These are phyloP conservation scores for Aquanectria penicillioides DNA, from an alignment of 2,329 filamentous ascomycete species.

Conservation along the genomic window DNA sequence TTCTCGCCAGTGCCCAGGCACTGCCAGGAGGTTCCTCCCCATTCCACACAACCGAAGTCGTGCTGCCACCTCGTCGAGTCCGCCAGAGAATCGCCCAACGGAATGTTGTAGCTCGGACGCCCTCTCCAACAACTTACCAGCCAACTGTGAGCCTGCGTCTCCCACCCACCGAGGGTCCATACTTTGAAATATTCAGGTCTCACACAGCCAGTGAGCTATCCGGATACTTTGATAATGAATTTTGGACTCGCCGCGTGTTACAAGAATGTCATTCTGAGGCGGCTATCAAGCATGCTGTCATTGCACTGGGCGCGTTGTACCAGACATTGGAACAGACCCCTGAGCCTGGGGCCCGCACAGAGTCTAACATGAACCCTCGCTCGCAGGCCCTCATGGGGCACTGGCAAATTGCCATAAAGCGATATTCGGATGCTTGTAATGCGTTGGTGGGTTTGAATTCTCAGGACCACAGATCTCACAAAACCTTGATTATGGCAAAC, in stretches of 20 bases:
- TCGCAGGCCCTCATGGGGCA: constrained; percentile 55
- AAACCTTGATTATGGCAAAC: constrained; percentile 70
- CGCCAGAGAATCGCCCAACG: constrained; percentile 31
- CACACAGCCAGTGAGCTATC: constrained; percentile 72
- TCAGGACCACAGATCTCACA: constrained; percentile 57
- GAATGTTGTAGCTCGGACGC: constrained; percentile 37
- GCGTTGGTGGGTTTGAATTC: constrained; percentile 57
- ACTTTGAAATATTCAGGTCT: constrained; percentile 70
- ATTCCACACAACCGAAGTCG: constrained; percentile 34
- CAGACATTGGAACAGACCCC: constrained; percentile 70
- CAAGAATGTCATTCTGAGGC: constrained; percentile 71
- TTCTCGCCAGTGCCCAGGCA: constrained; percentile 37
- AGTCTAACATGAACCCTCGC: constrained; percentile 24
- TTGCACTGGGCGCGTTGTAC: constrained; percentile 73
- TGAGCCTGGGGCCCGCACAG: constrained; percentile 54
- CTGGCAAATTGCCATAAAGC: constrained; percentile 68
- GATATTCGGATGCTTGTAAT: constrained; percentile 67
- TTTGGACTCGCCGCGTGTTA: constrained; percentile 72
- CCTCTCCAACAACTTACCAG: constrained; percentile 49
- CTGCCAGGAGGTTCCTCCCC: constrained; percentile 20
- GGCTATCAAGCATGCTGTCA: constrained; percentile 71
- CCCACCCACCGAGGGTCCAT: constrained; percentile 62
- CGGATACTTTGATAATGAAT: constrained; percentile 73
- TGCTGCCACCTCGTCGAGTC: constrained; percentile 47
- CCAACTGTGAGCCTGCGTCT: constrained; percentile 59